Percentiles rank a stretch among this genome's conserved stretches.
Conservation (phyloP, 768 basidiomycete genomes). For the Leccinellum rugosiceps region DNA sequence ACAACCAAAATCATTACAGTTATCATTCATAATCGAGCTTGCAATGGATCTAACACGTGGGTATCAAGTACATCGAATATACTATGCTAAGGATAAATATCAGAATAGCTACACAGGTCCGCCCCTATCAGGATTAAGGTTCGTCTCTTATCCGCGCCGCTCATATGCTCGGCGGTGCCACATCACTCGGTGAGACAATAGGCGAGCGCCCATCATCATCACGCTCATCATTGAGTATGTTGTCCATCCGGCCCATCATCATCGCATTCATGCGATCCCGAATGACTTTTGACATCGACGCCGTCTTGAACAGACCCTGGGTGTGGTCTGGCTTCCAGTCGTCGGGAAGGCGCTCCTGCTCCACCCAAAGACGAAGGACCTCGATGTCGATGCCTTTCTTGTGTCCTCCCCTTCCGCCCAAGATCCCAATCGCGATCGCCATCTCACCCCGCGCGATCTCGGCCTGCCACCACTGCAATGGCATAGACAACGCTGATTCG, state of each 20-base stretch:
- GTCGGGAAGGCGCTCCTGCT: slow-evolving; percentile 50
- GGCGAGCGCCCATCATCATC: slow-evolving; percentile 9
- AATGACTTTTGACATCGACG: slow-evolving; percentile 23
- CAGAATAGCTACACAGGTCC: not conserved
- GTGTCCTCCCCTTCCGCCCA: slow-evolving; percentile 31
- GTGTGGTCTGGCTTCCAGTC: slow-evolving; percentile 34
- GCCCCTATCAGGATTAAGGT: not conserved
- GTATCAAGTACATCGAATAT: not conserved
- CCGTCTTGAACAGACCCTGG: slow-evolving; percentile 27
- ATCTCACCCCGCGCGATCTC: slow-evolving; percentile 69
- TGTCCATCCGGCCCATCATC: slow-evolving; percentile 9
- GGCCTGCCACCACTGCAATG: slow-evolving; percentile 43
- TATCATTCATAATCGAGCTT: not conserved
- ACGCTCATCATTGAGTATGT: slow-evolving; percentile 19
- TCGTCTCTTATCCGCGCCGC: not conserved
- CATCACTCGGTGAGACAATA: slow-evolving; percentile 1
- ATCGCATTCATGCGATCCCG: slow-evolving; percentile 28
- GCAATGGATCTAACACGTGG: not conserved
- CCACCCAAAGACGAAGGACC: slow-evolving; percentile 50
- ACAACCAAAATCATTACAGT: not conserved
- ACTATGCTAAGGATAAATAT: not conserved
- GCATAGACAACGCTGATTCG: slow-evolving; percentile 37
- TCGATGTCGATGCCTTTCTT: slow-evolving; percentile 45
- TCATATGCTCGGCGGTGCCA: not conserved
- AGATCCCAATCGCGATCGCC: slow-evolving; percentile 56